A percentile compares a stretch with the other conserved stretches of the same genome.
phyloP scores from a whole-genome alignment of 768 basidiomycete genomes.

The Phanerochaete carnosa region DNA sequence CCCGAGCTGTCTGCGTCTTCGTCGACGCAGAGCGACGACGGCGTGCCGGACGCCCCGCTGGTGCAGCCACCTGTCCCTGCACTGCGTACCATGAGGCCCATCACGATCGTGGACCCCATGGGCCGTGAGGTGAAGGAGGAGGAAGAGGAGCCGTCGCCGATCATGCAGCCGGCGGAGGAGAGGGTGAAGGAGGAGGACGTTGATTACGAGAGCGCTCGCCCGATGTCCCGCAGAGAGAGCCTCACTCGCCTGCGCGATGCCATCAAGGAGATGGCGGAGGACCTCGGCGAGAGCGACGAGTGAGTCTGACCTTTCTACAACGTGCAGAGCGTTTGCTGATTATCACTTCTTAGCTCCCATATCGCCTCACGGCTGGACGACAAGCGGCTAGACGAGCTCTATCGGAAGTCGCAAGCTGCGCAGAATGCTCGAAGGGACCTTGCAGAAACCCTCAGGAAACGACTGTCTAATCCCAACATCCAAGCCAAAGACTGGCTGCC shows the following conservation, averaged over 20 bases:
- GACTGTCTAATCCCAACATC: constrained; percentile 35
- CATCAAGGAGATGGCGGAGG: constrained; percentile 52
- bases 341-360: constrained; percentile 32
- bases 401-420: constrained; percentile 50
- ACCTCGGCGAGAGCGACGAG: constrained; percentile 58
- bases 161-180: background rate
- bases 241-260: constrained; percentile 56
- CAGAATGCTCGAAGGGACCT: constrained; percentile 48
- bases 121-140: constrained; percentile 51
- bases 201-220: background rate
- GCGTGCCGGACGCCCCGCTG: constrained; percentile 1
- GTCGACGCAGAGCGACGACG: constrained; percentile 14
- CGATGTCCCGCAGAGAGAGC: constrained; percentile 41
- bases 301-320: constrained; percentile 25
- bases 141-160: background rate
- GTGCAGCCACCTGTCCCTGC: constrained; percentile 3
- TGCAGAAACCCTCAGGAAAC: constrained; percentile 37
- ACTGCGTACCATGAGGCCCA: constrained; percentile 35
- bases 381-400: constrained; percentile 45
- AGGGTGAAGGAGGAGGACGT: background rate
- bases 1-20: background rate
- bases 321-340: constrained; percentile 10
- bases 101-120: constrained; percentile 70
- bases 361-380: constrained; percentile 37
- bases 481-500: constrained; percentile 22